phyloP scores from a whole-genome alignment of 192 early-diverging fungal species.

The Coemansia sp. region DNA sequence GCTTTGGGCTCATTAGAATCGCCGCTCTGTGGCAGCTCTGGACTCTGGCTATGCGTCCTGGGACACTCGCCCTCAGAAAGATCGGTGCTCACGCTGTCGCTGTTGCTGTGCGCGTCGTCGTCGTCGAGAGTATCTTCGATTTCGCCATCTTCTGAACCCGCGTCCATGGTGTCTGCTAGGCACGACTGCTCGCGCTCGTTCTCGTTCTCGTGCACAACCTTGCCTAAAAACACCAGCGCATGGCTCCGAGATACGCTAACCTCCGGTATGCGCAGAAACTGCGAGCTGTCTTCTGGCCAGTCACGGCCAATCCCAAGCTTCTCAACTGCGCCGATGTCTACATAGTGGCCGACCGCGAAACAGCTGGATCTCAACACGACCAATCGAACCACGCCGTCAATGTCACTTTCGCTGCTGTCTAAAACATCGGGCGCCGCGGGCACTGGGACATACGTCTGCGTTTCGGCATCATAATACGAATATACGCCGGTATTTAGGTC shows the following conservation, averaged over 20 bases:
- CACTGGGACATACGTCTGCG: constrained; percentile 56
- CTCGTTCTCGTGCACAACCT: neutral
- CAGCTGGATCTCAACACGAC: constrained; percentile 59
- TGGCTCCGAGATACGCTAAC: constrained; percentile 66
- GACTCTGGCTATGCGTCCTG: neutral
- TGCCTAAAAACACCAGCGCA: constrained; percentile 51
- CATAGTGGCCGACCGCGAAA: constrained; percentile 44
- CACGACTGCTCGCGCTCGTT: too few relatives aligned
- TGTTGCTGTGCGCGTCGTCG: too few relatives aligned
- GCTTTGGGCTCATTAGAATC: neutral
- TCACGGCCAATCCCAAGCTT: constrained; percentile 62
- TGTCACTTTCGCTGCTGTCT: neutral
- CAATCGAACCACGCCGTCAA: constrained; percentile 44
- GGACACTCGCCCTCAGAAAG: constrained; percentile 32
- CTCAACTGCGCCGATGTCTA: constrained; percentile 56
- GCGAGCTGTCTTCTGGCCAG: constrained; percentile 33
- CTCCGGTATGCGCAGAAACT: constrained; percentile 60
- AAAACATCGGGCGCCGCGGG: neutral
- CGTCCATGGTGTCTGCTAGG: neutral
- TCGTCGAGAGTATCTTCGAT: constrained; percentile 11
- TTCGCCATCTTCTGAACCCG: constrained; percentile 40
- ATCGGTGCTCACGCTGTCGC: too few relatives aligned
- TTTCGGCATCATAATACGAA: constrained; percentile 55
- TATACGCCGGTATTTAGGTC: constrained; percentile 52
- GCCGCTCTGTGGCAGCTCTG: neutral